These are phyloP conservation scores for Citrullus colocynthis DNA, from an alignment of 306 rosid genomes.

Conservation along the genomic window DNA sequence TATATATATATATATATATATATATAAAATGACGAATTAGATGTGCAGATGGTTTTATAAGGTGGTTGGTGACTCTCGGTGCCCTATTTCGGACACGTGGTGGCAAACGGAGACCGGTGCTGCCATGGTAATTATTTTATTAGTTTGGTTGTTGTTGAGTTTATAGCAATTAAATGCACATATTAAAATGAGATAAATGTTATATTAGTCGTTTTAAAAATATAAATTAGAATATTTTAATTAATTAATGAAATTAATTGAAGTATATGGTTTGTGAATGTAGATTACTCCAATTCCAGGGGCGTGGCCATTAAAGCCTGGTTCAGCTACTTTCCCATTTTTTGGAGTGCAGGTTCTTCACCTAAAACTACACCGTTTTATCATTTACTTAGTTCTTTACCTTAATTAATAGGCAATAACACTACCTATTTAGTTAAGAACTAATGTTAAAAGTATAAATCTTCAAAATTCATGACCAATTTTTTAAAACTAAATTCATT, in stretches of 20 bases:
- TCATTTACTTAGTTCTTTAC: no score
- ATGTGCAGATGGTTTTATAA: slow-evolving; percentile 47
- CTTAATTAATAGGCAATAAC: no score
- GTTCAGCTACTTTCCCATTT: slow-evolving; percentile 96
- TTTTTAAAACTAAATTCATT: no score
- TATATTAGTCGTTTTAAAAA: neutral
- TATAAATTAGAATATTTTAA: no score
- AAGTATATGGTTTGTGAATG: neutral
- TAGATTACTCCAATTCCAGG: slow-evolving; percentile 97
- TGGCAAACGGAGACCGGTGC: slow-evolving; percentile 99
- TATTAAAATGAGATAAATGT: neutral
- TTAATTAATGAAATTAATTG: neutral
- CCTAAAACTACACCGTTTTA: neutral
- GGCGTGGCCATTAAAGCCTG: slow-evolving; percentile 99
- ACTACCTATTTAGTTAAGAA: no score
- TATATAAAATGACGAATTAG: no score
- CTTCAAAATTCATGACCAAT: no score
- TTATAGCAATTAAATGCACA: neutral
- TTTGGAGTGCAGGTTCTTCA: slow-evolving; percentile 81
- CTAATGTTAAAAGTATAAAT: no score
- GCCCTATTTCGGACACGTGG: slow-evolving; percentile 97
- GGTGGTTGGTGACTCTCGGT: slow-evolving; percentile 79
- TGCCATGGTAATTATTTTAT: slow-evolving; percentile 46
- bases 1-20: no score
- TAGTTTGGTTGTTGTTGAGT: no score